These are phyloP conservation scores for Crepidotus variabilis DNA, from an alignment of 768 basidiomycete species.

Conservation along the genomic window DNA sequence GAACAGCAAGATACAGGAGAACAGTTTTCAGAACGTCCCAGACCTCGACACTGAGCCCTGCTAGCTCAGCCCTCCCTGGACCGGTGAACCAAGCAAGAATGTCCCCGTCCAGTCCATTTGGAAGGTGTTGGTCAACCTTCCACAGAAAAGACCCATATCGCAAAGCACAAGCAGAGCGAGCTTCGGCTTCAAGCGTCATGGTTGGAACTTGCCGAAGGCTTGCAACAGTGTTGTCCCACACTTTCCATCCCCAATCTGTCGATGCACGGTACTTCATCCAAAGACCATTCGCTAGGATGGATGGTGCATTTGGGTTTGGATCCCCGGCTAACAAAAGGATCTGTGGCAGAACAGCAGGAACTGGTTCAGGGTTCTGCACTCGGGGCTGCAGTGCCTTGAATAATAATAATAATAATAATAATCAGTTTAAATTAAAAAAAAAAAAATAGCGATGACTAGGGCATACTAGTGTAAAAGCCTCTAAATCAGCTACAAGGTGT, in stretches of 20 bases:
- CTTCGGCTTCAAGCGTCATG: conserved; percentile 45
- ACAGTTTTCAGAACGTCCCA: conserved; percentile 68
- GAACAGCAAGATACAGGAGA: conserved; percentile 59
- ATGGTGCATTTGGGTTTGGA: conserved; percentile 55
- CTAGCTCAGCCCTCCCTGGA: conserved; percentile 60
- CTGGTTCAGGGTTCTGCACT: conserved; percentile 33
- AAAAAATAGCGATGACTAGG: not conserved
- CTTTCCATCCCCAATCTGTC: conserved; percentile 73
- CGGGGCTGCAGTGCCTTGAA: conserved; percentile 45
- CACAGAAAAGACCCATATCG: conserved; percentile 70
- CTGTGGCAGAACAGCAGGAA: conserved; percentile 54
- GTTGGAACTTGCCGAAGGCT: conserved; percentile 66
- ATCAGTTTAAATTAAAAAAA: not conserved
- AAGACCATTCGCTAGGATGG: conserved; percentile 67
- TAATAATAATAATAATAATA: not conserved
- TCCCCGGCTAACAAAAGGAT: conserved; percentile 65
- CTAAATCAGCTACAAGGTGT: conserved; percentile 57
- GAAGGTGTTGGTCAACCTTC: conserved; percentile 75
- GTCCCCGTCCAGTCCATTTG: conserved; percentile 65
- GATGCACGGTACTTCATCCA: conserved; percentile 83
- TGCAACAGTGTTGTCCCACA: conserved; percentile 80
- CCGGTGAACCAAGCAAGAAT: conserved; percentile 72
- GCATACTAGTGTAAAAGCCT: conserved; percentile 59
- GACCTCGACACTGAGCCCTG: conserved; percentile 51
- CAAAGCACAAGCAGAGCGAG: conserved; percentile 50